phyloP scores from a whole-genome alignment of 2,329 filamentous ascomycete genomes.

The Cordyceps pruinosa region DNA sequence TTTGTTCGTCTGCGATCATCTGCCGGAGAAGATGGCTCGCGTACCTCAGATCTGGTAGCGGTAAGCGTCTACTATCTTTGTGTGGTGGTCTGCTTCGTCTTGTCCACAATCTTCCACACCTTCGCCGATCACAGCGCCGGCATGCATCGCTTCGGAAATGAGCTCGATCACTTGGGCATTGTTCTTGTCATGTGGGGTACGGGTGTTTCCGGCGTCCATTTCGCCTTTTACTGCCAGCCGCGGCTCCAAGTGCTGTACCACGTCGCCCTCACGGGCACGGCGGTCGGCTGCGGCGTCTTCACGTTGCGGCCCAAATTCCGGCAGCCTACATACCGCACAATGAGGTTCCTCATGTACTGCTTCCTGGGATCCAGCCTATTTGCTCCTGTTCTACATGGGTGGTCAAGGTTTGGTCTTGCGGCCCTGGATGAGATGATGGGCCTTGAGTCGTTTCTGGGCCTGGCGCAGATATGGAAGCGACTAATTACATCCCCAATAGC shows the following conservation, averaged over 20 bases:
- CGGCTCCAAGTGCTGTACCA: conserved; percentile 16
- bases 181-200: conserved; percentile 24
- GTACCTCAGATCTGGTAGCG: conserved; percentile 10
- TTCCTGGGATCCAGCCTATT: conserved; percentile 21
- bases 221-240: conserved; percentile 21
- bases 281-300: conserved; percentile 20
- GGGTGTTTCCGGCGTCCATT: conserved; percentile 20
- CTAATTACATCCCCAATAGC: no score
- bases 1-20: conserved; percentile 12
- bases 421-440: conserved; percentile 19
- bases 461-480: conserved; percentile 22
- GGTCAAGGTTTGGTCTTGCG: conserved; percentile 15
- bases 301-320: conserved; percentile 22
- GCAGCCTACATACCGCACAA: conserved; percentile 19
- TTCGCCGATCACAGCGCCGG: conserved; percentile 24
- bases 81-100: conserved; percentile 21
- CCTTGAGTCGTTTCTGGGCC: conserved; percentile 21
- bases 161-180: conserved; percentile 26
- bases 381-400: conserved; percentile 20
- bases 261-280: conserved; percentile 17
- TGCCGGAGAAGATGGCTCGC: conserved; percentile 7
- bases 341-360: conserved; percentile 20
- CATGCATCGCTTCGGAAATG: conserved; percentile 22
- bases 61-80: conserved; percentile 20
- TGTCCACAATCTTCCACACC: conserved; percentile 22